phyloP scores from a whole-genome alignment of 306 rosid genomes.

The Neltuma alba region DNA sequence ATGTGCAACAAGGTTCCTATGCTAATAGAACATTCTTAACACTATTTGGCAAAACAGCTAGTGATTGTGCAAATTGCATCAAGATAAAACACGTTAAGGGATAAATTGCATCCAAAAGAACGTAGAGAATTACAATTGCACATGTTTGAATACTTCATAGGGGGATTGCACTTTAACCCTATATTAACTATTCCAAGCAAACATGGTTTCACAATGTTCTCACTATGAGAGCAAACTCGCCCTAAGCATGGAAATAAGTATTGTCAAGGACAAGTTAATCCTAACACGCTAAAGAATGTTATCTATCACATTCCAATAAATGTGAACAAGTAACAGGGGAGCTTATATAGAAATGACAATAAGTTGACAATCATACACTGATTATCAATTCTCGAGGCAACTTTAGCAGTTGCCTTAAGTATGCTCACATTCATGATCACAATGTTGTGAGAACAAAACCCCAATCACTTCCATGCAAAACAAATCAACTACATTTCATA shows the following conservation, averaged over 20 bases:
- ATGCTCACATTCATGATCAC: slow-evolving; percentile 4
- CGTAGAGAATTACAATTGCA: no score
- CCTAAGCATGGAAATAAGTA: not conserved
- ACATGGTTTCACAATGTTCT: not conserved
- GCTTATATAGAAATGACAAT: not conserved
- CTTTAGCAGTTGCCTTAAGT: not conserved
- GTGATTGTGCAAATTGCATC: no score
- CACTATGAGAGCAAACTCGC: not conserved
- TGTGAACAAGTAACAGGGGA: slow-evolving; percentile 1
- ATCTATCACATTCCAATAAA: slow-evolving; percentile 7
- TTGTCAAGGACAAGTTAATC: not conserved
- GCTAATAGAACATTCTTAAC: no score
- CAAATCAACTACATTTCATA: slow-evolving; percentile 1
- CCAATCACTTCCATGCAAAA: not conserved
- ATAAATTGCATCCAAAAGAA: no score
- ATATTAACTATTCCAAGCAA: no score
- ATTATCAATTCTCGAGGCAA: not conserved
- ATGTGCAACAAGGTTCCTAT: no score
- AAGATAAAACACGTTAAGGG: no score
- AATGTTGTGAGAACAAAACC: not conserved
- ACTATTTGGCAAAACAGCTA: no score
- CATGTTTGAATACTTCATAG: no score
- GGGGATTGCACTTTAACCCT: no score
- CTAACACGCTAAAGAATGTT: not conserved
- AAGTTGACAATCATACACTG: slow-evolving; percentile 3